phyloP scores from a whole-genome alignment of 1,284 basidiomycete species.

The Schizopora paradoxa region DNA sequence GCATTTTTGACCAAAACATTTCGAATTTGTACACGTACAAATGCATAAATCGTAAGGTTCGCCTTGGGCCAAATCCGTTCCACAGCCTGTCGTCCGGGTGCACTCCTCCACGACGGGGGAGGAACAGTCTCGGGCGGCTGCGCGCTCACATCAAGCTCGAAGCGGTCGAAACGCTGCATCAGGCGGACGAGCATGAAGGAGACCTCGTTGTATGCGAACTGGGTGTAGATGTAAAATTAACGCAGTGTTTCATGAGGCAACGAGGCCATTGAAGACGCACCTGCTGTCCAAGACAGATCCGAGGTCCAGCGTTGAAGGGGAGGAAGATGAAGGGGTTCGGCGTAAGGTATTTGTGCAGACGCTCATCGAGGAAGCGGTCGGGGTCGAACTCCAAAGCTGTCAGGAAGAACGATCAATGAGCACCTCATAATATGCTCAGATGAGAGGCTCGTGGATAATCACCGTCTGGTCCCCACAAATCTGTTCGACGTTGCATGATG shows the following conservation, averaged over 20 bases:
- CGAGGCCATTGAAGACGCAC: slow-evolving; percentile 13
- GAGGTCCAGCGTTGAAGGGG: slow-evolving; percentile 30
- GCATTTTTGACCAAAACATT: background rate
- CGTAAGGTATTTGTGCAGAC: slow-evolving; percentile 23
- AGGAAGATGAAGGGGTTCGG: slow-evolving; percentile 30
- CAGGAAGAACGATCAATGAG: background rate
- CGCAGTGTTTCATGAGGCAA: slow-evolving; percentile 33
- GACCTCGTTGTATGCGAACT: slow-evolving; percentile 28
- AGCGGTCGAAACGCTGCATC: slow-evolving; percentile 22
- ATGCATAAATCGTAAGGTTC: slow-evolving; percentile 21
- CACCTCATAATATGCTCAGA: slow-evolving; percentile 21
- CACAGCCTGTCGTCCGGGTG: slow-evolving; percentile 16
- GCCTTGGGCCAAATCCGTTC: slow-evolving; percentile 19
- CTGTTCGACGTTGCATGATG: slow-evolving; percentile 35
- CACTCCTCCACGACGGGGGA: slow-evolving; percentile 14
- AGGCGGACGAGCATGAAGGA: slow-evolving; percentile 26
- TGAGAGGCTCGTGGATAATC: slow-evolving; percentile 16
- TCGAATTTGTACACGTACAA: slow-evolving; percentile 11
- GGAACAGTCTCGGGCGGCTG: slow-evolving; percentile 20
- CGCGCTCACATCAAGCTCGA: slow-evolving; percentile 22
- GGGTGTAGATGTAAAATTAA: slow-evolving; percentile 28
- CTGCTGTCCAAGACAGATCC: slow-evolving; percentile 26
- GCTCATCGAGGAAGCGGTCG: slow-evolving; percentile 28
- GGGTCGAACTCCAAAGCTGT: slow-evolving; percentile 30
- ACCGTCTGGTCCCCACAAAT: slow-evolving; percentile 42